phyloP scores from a whole-genome alignment of 768 basidiomycete species.

The Auriculariales sp. region DNA sequence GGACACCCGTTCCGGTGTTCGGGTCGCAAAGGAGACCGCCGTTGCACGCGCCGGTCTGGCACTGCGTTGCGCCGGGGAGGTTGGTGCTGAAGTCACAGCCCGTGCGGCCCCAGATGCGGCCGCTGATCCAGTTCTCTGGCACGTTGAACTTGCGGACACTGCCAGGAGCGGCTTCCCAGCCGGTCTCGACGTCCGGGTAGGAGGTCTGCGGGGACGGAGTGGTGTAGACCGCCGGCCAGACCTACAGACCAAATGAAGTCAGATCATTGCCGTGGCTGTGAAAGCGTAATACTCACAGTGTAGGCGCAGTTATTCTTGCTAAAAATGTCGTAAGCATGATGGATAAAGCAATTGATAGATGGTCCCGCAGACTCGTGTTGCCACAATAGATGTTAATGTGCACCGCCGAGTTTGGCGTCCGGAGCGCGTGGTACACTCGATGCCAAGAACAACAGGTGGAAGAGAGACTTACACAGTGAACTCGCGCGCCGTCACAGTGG shows the following conservation, averaged over 20 bases:
- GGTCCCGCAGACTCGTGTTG: too few species aligned
- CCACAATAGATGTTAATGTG: too few species aligned
- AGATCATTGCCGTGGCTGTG: too few species aligned
- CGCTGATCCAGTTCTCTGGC: not conserved
- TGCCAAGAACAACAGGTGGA: too few species aligned
- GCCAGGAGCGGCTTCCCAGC: not conserved
- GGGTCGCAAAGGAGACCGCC: not conserved
- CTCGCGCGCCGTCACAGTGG: too few species aligned
- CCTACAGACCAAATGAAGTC: too few species aligned
- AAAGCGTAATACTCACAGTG: too few species aligned
- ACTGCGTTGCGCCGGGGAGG: not conserved
- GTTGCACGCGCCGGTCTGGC: not conserved
- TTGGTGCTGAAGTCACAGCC: slow-evolving; percentile 1
- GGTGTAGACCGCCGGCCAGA: slow-evolving; percentile 8
- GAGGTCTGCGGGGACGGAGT: slow-evolving; percentile 2
- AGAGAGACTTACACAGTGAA: too few species aligned
- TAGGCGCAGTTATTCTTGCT: slow-evolving; percentile 1
- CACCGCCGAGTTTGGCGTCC: too few species aligned
- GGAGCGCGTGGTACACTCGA: too few species aligned
- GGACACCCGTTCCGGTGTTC: not conserved
- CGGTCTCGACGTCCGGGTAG: slow-evolving; percentile 3
- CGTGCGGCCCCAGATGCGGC: not conserved
- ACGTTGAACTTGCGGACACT: not conserved
- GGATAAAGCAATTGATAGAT: too few species aligned
- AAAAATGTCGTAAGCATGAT: not conserved